These are phyloP conservation scores for Chenopodium formosanum DNA, from an alignment of 148 eudicot species.

Conservation along the genomic window DNA sequence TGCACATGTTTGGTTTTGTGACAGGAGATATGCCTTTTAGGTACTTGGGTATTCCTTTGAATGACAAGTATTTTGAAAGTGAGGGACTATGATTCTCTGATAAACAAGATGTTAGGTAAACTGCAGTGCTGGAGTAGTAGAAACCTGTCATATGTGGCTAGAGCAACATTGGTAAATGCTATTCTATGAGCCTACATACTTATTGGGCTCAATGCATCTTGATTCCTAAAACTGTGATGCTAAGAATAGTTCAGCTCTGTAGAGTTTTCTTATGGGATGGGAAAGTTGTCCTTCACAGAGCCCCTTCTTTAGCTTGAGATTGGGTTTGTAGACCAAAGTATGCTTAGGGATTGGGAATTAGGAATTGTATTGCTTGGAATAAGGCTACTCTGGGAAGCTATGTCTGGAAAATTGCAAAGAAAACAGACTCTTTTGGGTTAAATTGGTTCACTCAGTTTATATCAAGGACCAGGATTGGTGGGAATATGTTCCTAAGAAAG, in stretches of 20 bases:
- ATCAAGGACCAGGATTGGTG: too few species aligned
- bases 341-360: background rate
- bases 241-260: background rate
- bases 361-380: background rate
- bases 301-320: background rate
- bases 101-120: background rate
- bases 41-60: background rate
- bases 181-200: background rate
- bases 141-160: background rate
- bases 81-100: background rate
- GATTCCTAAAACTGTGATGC: background rate
- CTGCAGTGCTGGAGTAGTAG: background rate
- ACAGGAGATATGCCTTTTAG: background rate
- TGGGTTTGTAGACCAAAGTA: background rate
- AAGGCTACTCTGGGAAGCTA: background rate
- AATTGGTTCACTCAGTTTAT: too few species aligned
- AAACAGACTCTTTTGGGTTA: background rate
- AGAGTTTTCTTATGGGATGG: background rate
- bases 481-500: too few species aligned
- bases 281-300: background rate
- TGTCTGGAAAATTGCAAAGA: background rate
- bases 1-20: background rate
- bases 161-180: background rate
- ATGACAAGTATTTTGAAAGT: background rate
- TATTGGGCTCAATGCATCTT: background rate